phyloP scores from a whole-genome alignment of 2,329 filamentous ascomycete species.

The Geosmithia putterillii region DNA sequence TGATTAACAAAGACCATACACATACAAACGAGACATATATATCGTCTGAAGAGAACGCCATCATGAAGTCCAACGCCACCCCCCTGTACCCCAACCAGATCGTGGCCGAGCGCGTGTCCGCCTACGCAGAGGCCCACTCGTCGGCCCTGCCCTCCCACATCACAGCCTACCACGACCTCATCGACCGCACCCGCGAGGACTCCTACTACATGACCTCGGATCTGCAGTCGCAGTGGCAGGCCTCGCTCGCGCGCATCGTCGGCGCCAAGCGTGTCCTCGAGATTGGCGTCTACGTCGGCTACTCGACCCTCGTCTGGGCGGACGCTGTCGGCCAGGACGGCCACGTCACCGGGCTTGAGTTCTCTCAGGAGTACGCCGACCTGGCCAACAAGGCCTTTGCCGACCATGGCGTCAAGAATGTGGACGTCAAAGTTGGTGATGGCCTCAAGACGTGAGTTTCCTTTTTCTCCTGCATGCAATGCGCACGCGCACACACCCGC shows the following conservation, averaged over 20 bases:
- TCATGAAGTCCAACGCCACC: slow-evolving; percentile 25
- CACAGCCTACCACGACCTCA: slow-evolving; percentile 24
- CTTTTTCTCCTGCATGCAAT: background rate
- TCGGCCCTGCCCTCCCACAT: slow-evolving; percentile 27
- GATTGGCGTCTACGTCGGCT: slow-evolving; percentile 35
- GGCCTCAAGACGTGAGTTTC: slow-evolving; percentile 30
- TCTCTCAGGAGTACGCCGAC: slow-evolving; percentile 26
- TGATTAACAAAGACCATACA: no score
- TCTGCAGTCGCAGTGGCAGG: slow-evolving; percentile 26
- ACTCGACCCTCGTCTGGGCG: slow-evolving; percentile 34
- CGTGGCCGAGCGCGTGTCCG: slow-evolving; percentile 25
- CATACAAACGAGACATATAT: no score
- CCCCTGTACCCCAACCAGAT: slow-evolving; percentile 28
- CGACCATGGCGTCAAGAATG: slow-evolving; percentile 26
- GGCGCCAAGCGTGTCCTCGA: slow-evolving; percentile 33
- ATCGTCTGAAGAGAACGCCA: no score
- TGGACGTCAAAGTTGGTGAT: slow-evolving; percentile 33
- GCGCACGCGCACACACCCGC: no score
- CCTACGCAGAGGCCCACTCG: slow-evolving; percentile 29
- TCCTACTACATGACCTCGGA: slow-evolving; percentile 26
- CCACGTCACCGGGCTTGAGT: slow-evolving; percentile 32
- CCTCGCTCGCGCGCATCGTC: slow-evolving; percentile 25
- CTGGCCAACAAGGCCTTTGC: slow-evolving; percentile 24
- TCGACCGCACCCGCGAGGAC: slow-evolving; percentile 10
- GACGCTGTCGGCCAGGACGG: slow-evolving; percentile 31